Base-by-base conservation (phyloP, 225 moss, liverwort and hornwort genomes). In the Anthoceros angustus region DNA sequence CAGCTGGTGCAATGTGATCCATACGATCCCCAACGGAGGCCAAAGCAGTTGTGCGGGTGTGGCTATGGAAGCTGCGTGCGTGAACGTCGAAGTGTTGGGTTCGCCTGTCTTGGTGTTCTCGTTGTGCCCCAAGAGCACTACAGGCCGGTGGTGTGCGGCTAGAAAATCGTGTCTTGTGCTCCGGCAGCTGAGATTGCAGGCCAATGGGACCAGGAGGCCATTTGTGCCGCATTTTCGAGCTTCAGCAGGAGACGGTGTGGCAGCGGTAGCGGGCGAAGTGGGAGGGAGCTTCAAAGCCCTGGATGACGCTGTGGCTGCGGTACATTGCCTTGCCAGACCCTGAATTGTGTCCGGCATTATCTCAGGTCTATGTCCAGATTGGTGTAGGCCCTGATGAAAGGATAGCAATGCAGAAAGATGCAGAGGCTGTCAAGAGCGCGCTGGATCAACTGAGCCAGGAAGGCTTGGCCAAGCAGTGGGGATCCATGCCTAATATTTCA, bases 401-500 rank as follows among this genome's bases (percentile, higher is more conserved):
- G 2, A 48, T 0, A 0, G 46, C 14, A 48, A 48, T 48, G 46
- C 46, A 48, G 66, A 90, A 88, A 76, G 76, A 90, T 66, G 91
- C 88, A 41, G 85, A 84, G 55, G 78, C 72, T 1, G 88, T 95
- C 75, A 85, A 83, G 69, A 73, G 26, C 55, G 78, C 71, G 63
- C 80, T 95, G 67, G 86, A 95, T 61, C 80, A 78, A 60, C 77
- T 95, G 64, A 74, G 64, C 68, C 76, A 75, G 43, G 70, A 81
- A 62, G 94, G 94, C 40, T 48, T 67, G 40, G 76, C 77, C 39
- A 88, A 81, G 76, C 75, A 86, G 14, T 95, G 94, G 94, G 86
- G 82, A 63, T 80, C 86, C 2, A 64, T 77, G 16, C 63, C 88
- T 12, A 79, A 80, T 38, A 55, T 84, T 21, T 83, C 94, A 25